Conservation (phyloP, 225 moss, liverwort and hornwort genomes). For the Antitrichia curtipendula region DNA sequence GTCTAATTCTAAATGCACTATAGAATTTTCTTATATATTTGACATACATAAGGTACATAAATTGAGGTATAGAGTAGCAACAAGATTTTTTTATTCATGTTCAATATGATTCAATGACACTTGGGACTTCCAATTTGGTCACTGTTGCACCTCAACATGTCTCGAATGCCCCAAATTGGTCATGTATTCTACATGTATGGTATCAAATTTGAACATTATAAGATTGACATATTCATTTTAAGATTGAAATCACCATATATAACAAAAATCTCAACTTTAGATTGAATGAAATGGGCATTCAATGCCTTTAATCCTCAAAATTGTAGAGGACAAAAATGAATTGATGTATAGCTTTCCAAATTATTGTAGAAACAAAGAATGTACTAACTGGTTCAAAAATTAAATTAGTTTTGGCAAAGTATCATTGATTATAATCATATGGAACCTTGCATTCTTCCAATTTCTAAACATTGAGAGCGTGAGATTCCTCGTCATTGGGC, state of each 20-base stretch:
- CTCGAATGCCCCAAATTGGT: background rate
- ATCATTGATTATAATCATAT: too few species aligned
- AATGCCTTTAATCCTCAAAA: background rate
- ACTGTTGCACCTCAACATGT: too few species aligned
- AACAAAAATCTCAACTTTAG: background rate
- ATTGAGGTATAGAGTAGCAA: background rate
- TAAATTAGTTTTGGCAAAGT: background rate
- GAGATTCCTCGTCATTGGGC: background rate
- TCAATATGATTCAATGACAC: background rate
- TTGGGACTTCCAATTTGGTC: background rate
- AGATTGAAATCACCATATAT: too few species aligned
- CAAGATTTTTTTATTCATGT: background rate
- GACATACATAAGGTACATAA: background rate
- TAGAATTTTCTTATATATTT: background rate
- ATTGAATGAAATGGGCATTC: background rate
- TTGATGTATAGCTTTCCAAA: background rate
- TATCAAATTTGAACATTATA: background rate
- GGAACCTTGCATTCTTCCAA: background rate
- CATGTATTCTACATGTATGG: background rate
- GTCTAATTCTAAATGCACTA: background rate
- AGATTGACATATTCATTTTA: too few species aligned
- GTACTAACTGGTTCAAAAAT: background rate
- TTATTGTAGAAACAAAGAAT: background rate
- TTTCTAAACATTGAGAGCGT: background rate
- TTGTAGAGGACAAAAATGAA: background rate